These are phyloP conservation scores for Misopates orontium DNA, from an alignment of 257 asterid genomes.

Conservation along the genomic window DNA sequence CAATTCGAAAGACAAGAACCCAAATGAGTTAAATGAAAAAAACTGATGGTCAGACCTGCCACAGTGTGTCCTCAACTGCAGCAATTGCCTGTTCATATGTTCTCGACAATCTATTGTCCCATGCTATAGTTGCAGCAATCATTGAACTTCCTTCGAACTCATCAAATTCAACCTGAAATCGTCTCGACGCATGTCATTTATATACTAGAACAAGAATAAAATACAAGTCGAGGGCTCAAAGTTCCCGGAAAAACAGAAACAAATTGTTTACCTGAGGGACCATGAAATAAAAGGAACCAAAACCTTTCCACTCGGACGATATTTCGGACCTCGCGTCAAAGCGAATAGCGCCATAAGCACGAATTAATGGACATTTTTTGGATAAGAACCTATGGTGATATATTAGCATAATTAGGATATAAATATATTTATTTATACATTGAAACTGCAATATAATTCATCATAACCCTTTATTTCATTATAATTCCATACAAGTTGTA, in stretches of 20 bases:
- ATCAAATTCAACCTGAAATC: conserved; percentile 80
- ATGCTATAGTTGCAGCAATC: conserved; percentile 88
- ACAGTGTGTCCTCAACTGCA: conserved; percentile 67
- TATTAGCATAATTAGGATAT: conserved; percentile 25
- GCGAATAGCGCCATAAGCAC: conserved; percentile 95
- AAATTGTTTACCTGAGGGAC: conserved; percentile 73
- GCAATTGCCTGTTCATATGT: conserved; percentile 67
- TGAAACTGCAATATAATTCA: neutral
- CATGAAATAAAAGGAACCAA: conserved; percentile 90
- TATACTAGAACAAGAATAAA: conserved; percentile 13
- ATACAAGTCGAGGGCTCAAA: neutral
- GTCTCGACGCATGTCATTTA: conserved; percentile 27
- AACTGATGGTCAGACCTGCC: conserved; percentile 47
- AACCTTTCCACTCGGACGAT: conserved; percentile 80
- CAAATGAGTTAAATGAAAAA: neutral
- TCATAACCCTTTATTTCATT: no score
- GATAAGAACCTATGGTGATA: conserved; percentile 64
- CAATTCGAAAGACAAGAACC: neutral
- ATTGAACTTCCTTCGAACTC: conserved; percentile 89
- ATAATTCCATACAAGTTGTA: no score
- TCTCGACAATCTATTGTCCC: conserved; percentile 78
- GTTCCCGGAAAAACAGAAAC: conserved; percentile 6
- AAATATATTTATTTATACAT: neutral
- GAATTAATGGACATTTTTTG: conserved; percentile 78
- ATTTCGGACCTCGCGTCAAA: conserved; percentile 65